Conservation (phyloP, 352 stramenopile species). For the Pythium pyrilobum region DNA sequence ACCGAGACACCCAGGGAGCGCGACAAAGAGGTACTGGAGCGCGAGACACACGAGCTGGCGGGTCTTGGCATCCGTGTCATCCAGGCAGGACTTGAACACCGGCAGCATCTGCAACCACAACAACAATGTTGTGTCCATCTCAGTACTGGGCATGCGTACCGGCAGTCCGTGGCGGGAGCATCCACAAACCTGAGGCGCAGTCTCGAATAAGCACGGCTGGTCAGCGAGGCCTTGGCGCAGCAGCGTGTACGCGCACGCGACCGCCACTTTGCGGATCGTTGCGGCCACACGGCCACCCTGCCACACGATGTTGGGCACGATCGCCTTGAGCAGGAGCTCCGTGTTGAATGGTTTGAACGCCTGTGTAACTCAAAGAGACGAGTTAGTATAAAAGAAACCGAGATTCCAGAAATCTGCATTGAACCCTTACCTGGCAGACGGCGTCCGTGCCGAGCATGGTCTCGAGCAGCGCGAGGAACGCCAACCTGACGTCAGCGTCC, state of each 20-base stretch:
- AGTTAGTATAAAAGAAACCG: background rate
- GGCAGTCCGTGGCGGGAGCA: background rate
- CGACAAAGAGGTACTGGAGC: constrained; percentile 85
- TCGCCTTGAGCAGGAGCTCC: constrained; percentile 59
- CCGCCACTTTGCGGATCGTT: constrained; percentile 86
- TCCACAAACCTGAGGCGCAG: constrained; percentile 49
- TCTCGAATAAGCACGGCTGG: constrained; percentile 77
- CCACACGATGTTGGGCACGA: constrained; percentile 90
- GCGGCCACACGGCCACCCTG: constrained; percentile 78
- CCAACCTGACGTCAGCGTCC: constrained; percentile 69
- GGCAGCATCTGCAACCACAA: constrained; percentile 63
- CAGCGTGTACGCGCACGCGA: constrained; percentile 83
- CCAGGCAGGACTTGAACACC: constrained; percentile 85
- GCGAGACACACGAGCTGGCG: constrained; percentile 85
- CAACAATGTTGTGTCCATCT: too few species aligned
- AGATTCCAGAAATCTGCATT: background rate
- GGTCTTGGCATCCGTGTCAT: constrained; percentile 86
- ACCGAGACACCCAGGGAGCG: constrained; percentile 66
- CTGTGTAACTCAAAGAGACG: constrained; percentile 19
- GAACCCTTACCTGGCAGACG: constrained; percentile 39
- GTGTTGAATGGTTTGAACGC: constrained; percentile 59
- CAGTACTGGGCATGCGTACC: too few species aligned
- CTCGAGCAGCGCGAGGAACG: constrained; percentile 81
- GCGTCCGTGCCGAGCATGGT: constrained; percentile 63
- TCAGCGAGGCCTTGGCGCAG: constrained; percentile 72